phyloP scores from a whole-genome alignment of 805 yeast genomes.

The Metschnikowia gruessii region DNA sequence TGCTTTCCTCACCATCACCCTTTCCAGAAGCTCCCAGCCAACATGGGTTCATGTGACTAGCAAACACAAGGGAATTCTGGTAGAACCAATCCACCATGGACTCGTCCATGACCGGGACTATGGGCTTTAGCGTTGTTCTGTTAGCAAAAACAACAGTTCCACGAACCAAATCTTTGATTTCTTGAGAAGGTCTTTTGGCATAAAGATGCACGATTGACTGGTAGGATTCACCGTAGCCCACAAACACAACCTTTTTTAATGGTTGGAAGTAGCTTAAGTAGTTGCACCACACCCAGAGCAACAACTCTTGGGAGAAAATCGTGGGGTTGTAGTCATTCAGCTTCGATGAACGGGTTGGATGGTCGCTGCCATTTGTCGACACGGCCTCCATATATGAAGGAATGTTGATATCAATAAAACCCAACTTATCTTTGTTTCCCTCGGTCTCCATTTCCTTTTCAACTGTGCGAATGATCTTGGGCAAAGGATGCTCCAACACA shows the following conservation, averaged over 20 bases:
- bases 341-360: slow-evolving; percentile 5
- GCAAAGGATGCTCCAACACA: slow-evolving; percentile 67
- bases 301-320: slow-evolving; percentile 70
- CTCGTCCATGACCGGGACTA: slow-evolving; percentile 87
- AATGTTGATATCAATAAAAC: slow-evolving; percentile 79
- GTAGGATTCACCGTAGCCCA: slow-evolving; percentile 89
- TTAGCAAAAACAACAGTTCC: slow-evolving; percentile 72
- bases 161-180: slow-evolving; percentile 56
- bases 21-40: slow-evolving; percentile 57
- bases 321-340: slow-evolving; percentile 50
- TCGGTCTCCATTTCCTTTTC: slow-evolving; percentile 34
- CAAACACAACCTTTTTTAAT: slow-evolving; percentile 66
- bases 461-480: slow-evolving; percentile 56
- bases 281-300: slow-evolving; percentile 87
- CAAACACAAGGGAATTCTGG: slow-evolving; percentile 78
- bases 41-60: slow-evolving; percentile 70
- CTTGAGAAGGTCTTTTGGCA: slow-evolving; percentile 67
- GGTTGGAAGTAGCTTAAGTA: slow-evolving; percentile 69
- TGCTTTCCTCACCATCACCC: slow-evolving; percentile 27
- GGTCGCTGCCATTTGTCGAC: background rate
- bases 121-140: slow-evolving; percentile 65
- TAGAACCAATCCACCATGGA: slow-evolving; percentile 89
- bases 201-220: slow-evolving; percentile 81
- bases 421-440: slow-evolving; percentile 42
- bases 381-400: slow-evolving; percentile 46